Evolutionary conservation across 2,329 filamentous ascomycete genomes (phyloP).

Genomic region (Aspergillus hortae): DNA sequence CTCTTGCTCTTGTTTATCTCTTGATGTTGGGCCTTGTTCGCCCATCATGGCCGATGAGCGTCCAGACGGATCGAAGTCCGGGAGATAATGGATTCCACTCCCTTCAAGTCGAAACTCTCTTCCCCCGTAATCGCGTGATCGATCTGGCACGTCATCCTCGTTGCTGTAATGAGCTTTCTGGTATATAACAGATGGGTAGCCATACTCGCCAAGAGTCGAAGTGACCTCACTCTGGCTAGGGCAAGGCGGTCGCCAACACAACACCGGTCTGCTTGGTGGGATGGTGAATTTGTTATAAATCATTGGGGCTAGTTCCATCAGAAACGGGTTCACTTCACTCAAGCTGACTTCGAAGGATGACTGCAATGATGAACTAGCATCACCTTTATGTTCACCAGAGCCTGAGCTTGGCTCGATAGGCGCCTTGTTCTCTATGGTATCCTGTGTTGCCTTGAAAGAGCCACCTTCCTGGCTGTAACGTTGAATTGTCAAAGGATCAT

Average conservation of each 20-base stretch:
- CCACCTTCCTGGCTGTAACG: conserved; percentile 64
- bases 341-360: conserved; percentile 16
- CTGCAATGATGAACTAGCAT: not conserved
- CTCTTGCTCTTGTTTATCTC: conserved; percentile 53
- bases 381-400: not conserved
- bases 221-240: conserved; percentile 45
- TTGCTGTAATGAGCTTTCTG: conserved; percentile 83
- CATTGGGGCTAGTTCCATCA: conserved; percentile 15
- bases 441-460: conserved; percentile 47
- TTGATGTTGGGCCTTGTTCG: conserved; percentile 43
- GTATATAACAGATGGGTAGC: conserved; percentile 68
- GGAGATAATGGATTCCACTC: conserved; percentile 72
- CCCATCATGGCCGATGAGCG: conserved; percentile 56
- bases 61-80: conserved; percentile 67
- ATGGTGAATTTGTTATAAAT: conserved; percentile 31
- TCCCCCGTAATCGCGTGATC: conserved; percentile 78
- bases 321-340: conserved; percentile 14
- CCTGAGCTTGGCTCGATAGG: not conserved
- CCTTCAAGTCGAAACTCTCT: conserved; percentile 77
- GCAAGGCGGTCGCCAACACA: conserved; percentile 22
- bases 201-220: conserved; percentile 54
- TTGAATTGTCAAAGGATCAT: conserved; percentile 59
- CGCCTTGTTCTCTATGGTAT: conserved; percentile 8
- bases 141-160: conserved; percentile 75
- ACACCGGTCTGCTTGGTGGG: conserved; percentile 15